Conservation (phyloP, 371 early-diverging fungal genomes). For the Saksenaea vasiformis region DNA sequence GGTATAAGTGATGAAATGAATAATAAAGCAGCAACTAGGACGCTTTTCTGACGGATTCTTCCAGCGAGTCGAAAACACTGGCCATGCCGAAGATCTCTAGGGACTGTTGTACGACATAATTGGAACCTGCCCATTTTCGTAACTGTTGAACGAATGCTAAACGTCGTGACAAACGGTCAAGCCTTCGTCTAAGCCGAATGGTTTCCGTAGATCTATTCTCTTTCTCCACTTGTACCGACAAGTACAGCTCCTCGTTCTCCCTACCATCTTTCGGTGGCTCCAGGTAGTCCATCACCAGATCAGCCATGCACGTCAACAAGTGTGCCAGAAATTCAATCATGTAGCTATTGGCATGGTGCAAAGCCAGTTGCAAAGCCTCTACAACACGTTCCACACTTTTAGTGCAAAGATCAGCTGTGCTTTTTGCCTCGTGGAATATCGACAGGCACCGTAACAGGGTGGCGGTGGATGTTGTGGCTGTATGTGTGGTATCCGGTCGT, state of each 20-base stretch:
- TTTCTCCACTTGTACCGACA: background rate
- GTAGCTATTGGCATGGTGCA: slow-evolving; percentile 1
- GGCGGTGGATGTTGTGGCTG: background rate
- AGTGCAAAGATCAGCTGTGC: background rate
- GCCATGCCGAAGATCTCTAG: background rate
- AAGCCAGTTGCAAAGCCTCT: background rate
- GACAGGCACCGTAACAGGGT: background rate
- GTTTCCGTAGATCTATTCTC: background rate
- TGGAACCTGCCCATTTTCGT: background rate
- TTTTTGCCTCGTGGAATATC: background rate
- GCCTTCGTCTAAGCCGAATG: background rate
- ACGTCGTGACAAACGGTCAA: background rate
- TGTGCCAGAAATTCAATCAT: slow-evolving; percentile 13
- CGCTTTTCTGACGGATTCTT: background rate
- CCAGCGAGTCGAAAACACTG: background rate
- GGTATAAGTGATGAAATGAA: no score
- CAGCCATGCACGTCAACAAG: slow-evolving; percentile 6
- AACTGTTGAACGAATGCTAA: background rate
- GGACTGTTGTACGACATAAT: background rate
- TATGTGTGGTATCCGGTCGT: background rate
- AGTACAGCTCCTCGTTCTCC: background rate
- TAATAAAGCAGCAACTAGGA: background rate
- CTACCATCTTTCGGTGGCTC: background rate
- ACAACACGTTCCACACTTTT: background rate
- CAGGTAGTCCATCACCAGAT: slow-evolving; percentile 7